Evolutionary conservation across 2,329 filamentous ascomycete genomes (phyloP), one percentile per base, ranked within the genome.

Genomic region (Curvularia hawaiiensis): DNA sequence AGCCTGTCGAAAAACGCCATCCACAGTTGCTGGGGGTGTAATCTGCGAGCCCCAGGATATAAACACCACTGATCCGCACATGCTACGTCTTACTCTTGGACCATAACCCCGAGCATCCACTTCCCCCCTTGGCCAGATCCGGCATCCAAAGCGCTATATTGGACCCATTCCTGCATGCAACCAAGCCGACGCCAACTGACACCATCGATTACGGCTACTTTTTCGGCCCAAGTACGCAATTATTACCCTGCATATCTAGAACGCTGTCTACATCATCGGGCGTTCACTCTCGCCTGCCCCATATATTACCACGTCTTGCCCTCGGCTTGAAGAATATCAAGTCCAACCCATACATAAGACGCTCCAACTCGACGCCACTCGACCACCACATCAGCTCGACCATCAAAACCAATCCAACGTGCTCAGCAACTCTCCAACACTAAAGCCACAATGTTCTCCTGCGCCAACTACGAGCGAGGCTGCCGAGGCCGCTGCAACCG

Each of bases 401-500:
- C 35, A 54, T 18, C 41, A 39, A 16, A n/a, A 52, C 38, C 47
- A 44, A 28, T 2, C 26, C 6, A 28, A 38, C 8, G 6, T 38
- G 18, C 28, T 9, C 43, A 22, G 24, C 30, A 47, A 41, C 6
- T n/a, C 48, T 46, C 50, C 30, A 47, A 35, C 54, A 44, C 26
- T 16, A 20, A 63, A 49, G 50, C 44, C 70, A 74, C 50, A 56
- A 78, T 78, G 76, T 78, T 77, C 75, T 78, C 76, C 43, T 78
- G 76, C 64, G 71, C 73, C 70, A 78, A 78, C 72, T 78, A 78
- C 73, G 76, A 78, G 61, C 75, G 76, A 30, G 76, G 76, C 64
- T 78, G 76, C 74, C 74, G 76, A 45, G 76, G 76, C 52, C 76
- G 76, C 55, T 77, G 73, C 74, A 78, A 78, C 60, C 51, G 60